Evolutionary conservation across 805 yeast genomes (phyloP).

Genomic region (Ogataea naganishii): DNA sequence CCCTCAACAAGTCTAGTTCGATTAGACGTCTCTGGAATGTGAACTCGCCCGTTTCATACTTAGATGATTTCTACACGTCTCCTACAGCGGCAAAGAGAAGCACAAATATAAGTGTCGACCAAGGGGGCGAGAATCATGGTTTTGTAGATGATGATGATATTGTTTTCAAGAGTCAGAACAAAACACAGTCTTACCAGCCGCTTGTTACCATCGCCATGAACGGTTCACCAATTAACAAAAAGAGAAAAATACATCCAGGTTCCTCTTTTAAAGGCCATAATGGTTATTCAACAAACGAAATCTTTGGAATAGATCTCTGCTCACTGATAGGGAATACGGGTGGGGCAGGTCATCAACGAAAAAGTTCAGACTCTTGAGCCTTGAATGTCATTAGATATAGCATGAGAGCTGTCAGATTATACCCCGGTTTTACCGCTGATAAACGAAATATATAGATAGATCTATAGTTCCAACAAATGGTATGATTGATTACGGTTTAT

Average conservation of each 20-base stretch:
- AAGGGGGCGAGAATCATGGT: conserved; percentile 2
- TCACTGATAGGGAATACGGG: conserved; percentile 39
- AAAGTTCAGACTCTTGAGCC: too few relatives aligned
- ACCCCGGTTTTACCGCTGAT: not conserved
- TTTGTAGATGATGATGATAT: conserved; percentile 19
- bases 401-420: not conserved
- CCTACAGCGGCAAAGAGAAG: conserved; percentile 25
- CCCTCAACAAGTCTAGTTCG: conserved; percentile 22
- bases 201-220: conserved; percentile 4
- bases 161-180: conserved; percentile 9
- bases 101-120: conserved; percentile 4
- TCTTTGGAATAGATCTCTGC: conserved; percentile 51
- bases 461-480: not conserved
- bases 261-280: conserved; percentile 8
- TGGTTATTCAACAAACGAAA: conserved; percentile 32
- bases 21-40: conserved; percentile 50
- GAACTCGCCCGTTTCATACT: conserved; percentile 58
- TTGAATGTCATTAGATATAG: not conserved
- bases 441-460: not conserved
- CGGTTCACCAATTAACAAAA: conserved; percentile 2
- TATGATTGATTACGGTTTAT: not conserved
- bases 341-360: too few relatives aligned
- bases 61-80: conserved; percentile 60
- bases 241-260: conserved; percentile 1
- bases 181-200: conserved; percentile 9